Evolutionary conservation across 176 grass and related monocot genomes (phyloP).

Genomic region (Cymbopogon citratus): DNA sequence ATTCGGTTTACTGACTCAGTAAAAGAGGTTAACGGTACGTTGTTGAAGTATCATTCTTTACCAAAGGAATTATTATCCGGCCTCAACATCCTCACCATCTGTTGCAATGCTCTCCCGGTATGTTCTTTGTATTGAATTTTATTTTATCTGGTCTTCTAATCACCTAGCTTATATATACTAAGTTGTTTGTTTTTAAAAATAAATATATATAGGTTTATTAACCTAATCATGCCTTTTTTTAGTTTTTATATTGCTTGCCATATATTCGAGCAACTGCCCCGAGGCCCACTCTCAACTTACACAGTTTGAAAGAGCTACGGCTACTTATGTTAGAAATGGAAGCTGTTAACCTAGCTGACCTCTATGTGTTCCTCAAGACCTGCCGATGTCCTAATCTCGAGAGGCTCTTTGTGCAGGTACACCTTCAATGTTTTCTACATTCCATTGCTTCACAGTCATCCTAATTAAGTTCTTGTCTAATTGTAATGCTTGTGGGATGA

Average conservation of each 20-base stretch:
- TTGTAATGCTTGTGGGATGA: neutral
- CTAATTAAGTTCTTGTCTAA: neutral
- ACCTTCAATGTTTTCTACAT: neutral
- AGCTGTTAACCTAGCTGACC: too few species aligned
- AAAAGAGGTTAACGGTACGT: too few species aligned
- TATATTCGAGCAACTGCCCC: too few species aligned
- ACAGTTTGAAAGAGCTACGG: too few species aligned
- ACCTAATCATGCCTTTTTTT: neutral
- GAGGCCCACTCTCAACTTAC: too few species aligned
- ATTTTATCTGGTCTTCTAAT: neutral
- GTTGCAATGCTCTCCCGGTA: neutral
- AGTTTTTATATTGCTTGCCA: neutral
- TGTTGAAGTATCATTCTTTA: neutral
- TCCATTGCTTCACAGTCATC: neutral
- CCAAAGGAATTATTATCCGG: neutral
- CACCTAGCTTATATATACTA: neutral
- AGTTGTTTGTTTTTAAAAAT: too few species aligned
- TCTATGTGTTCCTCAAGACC: too few species aligned
- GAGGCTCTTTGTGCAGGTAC: constrained; percentile 12
- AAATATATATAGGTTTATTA: neutral
- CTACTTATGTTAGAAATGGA: too few species aligned
- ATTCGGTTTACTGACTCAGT: neutral
- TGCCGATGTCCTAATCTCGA: too few species aligned
- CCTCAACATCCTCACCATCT: neutral
- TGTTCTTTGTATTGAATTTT: neutral